Conservation (phyloP, 2,329 filamentous ascomycete genomes). For the Ampelomyces quisqualis region DNA sequence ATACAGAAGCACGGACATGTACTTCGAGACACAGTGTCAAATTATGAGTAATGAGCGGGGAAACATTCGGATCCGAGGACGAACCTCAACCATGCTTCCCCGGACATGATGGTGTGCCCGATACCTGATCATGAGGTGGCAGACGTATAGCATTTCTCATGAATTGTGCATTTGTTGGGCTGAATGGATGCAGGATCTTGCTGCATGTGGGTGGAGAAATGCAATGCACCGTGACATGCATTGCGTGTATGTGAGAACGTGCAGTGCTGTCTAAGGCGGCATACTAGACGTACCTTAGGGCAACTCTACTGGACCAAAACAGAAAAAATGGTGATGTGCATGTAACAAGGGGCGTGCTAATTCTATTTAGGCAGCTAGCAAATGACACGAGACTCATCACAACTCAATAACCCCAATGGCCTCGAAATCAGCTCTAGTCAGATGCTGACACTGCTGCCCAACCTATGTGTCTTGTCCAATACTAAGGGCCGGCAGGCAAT, state of each 20-base stretch:
- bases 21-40: too few species aligned
- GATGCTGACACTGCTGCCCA: conserved; percentile 1
- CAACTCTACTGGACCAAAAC: not conserved
- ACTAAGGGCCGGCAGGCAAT: conserved; percentile 1
- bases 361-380: not conserved
- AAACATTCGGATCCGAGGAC: too few species aligned
- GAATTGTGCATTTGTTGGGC: conserved; percentile 7
- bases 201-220: conserved; percentile 4
- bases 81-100: too few species aligned
- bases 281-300: not conserved
- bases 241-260: conserved; percentile 8
- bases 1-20: too few species aligned
- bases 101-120: too few species aligned
- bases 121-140: too few species aligned
- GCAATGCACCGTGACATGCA: conserved; percentile 14
- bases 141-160: not conserved
- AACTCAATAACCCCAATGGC: too few species aligned
- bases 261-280: not conserved
- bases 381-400: too few species aligned
- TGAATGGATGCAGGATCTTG: conserved; percentile 3
- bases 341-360: not conserved
- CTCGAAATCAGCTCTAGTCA: too few species aligned
- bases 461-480: not conserved
- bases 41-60: too few species aligned
- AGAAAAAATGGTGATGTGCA: not conserved